Evolutionary conservation across 1,284 basidiomycete genomes (phyloP).

Genomic region (Malassezia pachydermatis): DNA sequence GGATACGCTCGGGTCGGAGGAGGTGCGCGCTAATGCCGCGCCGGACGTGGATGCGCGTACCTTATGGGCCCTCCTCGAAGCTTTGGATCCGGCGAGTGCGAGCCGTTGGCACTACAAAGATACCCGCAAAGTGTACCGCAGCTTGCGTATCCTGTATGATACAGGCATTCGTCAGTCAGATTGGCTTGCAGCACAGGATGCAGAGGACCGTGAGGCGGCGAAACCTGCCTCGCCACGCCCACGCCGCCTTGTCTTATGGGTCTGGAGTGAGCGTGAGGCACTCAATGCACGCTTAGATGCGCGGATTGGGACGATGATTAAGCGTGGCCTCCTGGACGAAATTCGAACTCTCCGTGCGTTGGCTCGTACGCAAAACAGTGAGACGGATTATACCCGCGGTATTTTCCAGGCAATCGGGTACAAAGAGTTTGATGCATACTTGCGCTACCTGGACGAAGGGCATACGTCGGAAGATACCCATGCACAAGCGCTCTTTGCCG

Average conservation of each 20-base stretch:
- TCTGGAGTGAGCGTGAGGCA: conserved; percentile 64
- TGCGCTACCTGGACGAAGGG: conserved; percentile 46
- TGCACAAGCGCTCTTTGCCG: conserved; percentile 50
- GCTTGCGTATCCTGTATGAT: conserved; percentile 68
- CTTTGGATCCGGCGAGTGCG: conserved; percentile 67
- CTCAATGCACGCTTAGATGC: conserved; percentile 64
- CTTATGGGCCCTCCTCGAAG: conserved; percentile 60
- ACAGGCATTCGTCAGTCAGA: conserved; percentile 61
- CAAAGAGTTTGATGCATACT: conserved; percentile 70
- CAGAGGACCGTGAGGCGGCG: conserved; percentile 3
- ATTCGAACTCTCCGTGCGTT: conserved; percentile 55
- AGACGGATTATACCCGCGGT: conserved; percentile 58
- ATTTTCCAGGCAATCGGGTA: conserved; percentile 94
- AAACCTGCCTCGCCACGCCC: conserved; percentile 36
- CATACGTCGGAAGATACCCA: conserved; percentile 3
- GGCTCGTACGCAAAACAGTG: conserved; percentile 23
- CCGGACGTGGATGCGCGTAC: conserved; percentile 50
- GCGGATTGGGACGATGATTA: conserved; percentile 80
- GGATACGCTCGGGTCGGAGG: background rate
- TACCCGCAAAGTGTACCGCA: conserved; percentile 74
- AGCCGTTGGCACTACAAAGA: conserved; percentile 91
- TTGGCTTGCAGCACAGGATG: conserved; percentile 55
- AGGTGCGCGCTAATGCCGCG: background rate
- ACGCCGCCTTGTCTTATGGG: conserved; percentile 77
- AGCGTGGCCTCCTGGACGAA: conserved; percentile 76